Base-by-base conservation (phyloP, 1,139 yeast genomes). In the Saccharomyces hybrid region DNA sequence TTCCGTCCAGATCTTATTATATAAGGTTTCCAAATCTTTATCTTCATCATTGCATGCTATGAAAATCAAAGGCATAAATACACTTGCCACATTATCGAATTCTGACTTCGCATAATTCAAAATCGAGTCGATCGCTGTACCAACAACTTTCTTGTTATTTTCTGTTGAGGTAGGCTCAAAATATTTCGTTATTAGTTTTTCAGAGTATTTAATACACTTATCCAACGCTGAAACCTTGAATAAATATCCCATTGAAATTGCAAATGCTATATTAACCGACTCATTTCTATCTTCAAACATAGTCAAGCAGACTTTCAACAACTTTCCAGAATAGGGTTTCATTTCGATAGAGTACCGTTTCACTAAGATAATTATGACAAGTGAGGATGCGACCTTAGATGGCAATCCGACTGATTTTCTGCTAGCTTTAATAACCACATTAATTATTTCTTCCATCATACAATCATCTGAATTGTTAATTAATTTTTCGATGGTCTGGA, bases 331-430 rank as follows among this genome's bases (percentile, higher is more conserved):
- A 63, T 80, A 81, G 0, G 88, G 84, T 48, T 77, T 75, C 11
- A 82, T 68, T 25, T 80, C 65, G 34, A 77, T 76, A n/a, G 78
- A 68, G 61, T 85, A 83, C 58, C 83, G 78, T 27, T 81, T 73
- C 0, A 85, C 79, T 55, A 90, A 69, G 26, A 82, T 78, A 6
- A 85, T 88, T 26, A 90, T 69, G 0, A 91, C 84, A 59, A 83
- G 79, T n/a, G 96, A 81, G 0, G 93, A 90, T 47, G 95, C 90
- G 1, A 88, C 90, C 65, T 90, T 90, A 0, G 97, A 89, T 0
- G 98, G 97, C 31, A 93, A 75, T 0, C 98, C 99, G 32, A 91
- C 88, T 0, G 96, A 81, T 56, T 76, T 79, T 58, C 83, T 83
- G 6, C 88, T 70, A 29, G 66, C 73, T 59, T 64, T 71, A 54